Percentiles rank a stretch among this genome's conserved stretches.
Evolutionary conservation across 2,329 filamentous ascomycete genomes (phyloP).

Genomic region (Colletotrichum gloeosporioides): DNA sequence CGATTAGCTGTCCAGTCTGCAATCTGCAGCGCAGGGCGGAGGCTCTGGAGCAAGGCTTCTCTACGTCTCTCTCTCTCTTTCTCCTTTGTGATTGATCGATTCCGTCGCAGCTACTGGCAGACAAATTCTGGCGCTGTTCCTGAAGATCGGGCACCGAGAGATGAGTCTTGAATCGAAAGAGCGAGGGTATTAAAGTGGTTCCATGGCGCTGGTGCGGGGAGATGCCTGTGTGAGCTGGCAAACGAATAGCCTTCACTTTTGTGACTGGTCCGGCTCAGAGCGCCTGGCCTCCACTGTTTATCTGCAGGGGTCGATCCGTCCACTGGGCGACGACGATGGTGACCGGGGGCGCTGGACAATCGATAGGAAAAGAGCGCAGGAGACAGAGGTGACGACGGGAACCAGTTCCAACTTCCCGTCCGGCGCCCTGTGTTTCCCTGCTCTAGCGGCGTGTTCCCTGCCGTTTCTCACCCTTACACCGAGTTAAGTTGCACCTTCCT

Average conservation of each 20-base stretch:
- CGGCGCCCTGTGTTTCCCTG: neutral
- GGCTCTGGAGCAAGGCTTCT: neutral
- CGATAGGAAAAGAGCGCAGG: conserved; percentile 2
- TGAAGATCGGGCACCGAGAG: conserved; percentile 17
- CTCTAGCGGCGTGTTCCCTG: neutral
- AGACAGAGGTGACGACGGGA: neutral
- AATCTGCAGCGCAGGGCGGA: neutral
- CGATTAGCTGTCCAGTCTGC: neutral
- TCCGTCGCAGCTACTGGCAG: neutral
- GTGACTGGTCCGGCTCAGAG: conserved; percentile 16
- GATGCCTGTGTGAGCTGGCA: conserved; percentile 22
- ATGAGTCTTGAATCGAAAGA: neutral
- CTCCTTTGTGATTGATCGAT: neutral
- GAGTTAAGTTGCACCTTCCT: neutral
- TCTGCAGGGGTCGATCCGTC: conserved; percentile 19
- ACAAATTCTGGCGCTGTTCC: neutral
- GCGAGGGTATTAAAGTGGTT: neutral
- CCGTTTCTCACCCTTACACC: neutral
- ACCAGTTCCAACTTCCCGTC: neutral
- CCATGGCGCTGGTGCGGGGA: conserved; percentile 9
- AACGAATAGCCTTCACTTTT: neutral
- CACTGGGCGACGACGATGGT: conserved; percentile 12
- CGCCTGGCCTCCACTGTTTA: conserved; percentile 18
- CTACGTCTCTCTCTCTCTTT: neutral
- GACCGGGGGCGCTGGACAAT: neutral